Evolutionary conservation across 495 filamentous ascomycete species (phyloP).

Genomic region (Penicillium malachiteum): DNA sequence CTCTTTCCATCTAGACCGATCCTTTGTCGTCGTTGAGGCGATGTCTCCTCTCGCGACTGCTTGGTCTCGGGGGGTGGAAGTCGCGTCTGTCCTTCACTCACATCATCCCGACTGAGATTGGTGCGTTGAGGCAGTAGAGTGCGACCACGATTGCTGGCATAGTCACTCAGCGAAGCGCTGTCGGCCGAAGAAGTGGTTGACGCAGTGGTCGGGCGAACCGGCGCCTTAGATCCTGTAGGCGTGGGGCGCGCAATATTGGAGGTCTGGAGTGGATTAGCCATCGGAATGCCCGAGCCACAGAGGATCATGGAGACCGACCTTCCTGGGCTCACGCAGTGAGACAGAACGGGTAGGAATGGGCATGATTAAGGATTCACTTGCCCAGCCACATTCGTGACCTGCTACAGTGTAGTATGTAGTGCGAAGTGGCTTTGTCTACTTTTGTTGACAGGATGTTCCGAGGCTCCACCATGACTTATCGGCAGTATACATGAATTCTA

Average conservation of each 20-base stretch:
- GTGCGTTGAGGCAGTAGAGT: slow-evolving; percentile 30
- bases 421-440: too few relatives aligned
- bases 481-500: too few relatives aligned
- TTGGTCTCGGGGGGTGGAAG: slow-evolving; percentile 16
- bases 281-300: slow-evolving; percentile 13
- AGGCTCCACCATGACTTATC: too few relatives aligned
- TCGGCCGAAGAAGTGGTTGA: background rate
- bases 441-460: too few relatives aligned
- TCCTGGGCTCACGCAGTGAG: slow-evolving; percentile 38
- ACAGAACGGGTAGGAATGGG: slow-evolving; percentile 43
- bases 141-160: slow-evolving; percentile 14
- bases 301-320: slow-evolving; percentile 29
- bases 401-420: background rate
- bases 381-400: slow-evolving; percentile 4
- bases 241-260: slow-evolving; percentile 30
- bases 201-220: slow-evolving; percentile 10
- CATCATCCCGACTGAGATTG: slow-evolving; percentile 13
- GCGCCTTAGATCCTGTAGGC: slow-evolving; percentile 9
- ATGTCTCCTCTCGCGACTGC: slow-evolving; percentile 12
- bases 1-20: slow-evolving; percentile 8
- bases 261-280: slow-evolving; percentile 20
- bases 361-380: slow-evolving; percentile 23
- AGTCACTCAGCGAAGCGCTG: too few relatives aligned
- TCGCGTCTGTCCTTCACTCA: slow-evolving; percentile 8
- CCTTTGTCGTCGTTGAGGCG: slow-evolving; percentile 19